A percentile compares a stretch with the other conserved stretches of the same genome.
phyloP scores from a whole-genome alignment of 108 stramenopile genomes.

The Schizochytrium sp. region DNA sequence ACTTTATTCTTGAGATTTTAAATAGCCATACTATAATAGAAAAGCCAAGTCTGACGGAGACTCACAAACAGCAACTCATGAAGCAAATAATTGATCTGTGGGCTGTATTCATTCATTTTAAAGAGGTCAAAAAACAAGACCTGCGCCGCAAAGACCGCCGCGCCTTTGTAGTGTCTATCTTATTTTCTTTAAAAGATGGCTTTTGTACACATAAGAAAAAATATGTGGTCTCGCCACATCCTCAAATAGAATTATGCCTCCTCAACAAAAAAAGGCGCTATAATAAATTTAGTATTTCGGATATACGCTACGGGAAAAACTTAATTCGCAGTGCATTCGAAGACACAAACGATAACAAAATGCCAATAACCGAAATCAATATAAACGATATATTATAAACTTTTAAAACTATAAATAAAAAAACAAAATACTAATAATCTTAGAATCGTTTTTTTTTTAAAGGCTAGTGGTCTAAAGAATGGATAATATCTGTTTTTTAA shows the following conservation, averaged over 20 bases:
- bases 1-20: neutral
- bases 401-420: too few relatives aligned
- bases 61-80: neutral
- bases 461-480: neutral
- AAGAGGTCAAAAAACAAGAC: neutral
- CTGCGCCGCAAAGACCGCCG: slow-evolving; percentile 28
- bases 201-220: neutral
- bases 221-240: neutral
- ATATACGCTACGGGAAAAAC: slow-evolving; percentile 33
- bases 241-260: neutral
- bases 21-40: neutral
- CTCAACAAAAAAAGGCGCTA: neutral
- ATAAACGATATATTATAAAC: too few relatives aligned
- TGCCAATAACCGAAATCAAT: neutral
- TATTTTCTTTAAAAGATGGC: neutral
- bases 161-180: neutral
- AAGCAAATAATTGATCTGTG: neutral
- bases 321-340: neutral
- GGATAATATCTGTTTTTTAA: neutral
- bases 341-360: neutral
- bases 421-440: too few relatives aligned
- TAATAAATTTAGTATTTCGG: neutral
- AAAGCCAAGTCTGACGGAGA: neutral
- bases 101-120: neutral
- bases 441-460: neutral